Evolutionary conservation across 768 basidiomycete species (phyloP).

Genomic region (Trametes gibbosa): DNA sequence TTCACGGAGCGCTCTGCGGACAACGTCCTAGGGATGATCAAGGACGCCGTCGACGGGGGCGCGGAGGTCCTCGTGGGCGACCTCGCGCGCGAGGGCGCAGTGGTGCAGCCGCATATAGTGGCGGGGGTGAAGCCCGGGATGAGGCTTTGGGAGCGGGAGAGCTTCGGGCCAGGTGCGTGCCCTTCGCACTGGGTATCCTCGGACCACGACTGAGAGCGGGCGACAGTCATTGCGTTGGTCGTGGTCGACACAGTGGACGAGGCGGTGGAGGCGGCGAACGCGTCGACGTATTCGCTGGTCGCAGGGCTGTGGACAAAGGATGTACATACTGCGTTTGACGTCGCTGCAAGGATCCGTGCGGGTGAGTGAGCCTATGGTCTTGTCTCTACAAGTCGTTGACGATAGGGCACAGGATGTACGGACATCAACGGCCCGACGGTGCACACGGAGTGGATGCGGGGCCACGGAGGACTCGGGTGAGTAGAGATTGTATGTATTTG

Average conservation of each 20-base stretch:
- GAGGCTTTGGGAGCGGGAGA: constrained; percentile 54
- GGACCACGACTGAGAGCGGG: not conserved
- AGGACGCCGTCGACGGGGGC: constrained; percentile 43
- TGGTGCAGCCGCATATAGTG: constrained; percentile 54
- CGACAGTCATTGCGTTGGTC: constrained; percentile 42
- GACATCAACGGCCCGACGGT: not conserved
- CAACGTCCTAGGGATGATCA: constrained; percentile 42
- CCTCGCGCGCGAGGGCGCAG: constrained; percentile 34
- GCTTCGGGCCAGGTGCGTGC: constrained; percentile 56
- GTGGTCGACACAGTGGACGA: constrained; percentile 49
- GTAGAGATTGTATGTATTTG: not conserved
- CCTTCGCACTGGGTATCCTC: not conserved
- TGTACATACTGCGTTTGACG: constrained; percentile 39
- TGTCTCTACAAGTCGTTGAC: not conserved
- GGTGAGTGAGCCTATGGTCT: constrained; percentile 28
- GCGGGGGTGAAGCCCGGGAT: constrained; percentile 47
- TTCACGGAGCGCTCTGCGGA: constrained; percentile 46
- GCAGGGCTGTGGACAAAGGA: constrained; percentile 54
- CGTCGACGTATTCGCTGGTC: constrained; percentile 48
- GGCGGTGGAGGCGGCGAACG: constrained; percentile 54
- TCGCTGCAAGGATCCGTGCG: constrained; percentile 47
- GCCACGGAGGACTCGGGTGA: not conserved
- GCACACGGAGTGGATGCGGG: not conserved
- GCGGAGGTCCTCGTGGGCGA: constrained; percentile 49
- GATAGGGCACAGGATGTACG: not conserved